Percentiles rank a stretch among this genome's conserved stretches.
These are phyloP conservation scores for Aspergillus caelatus DNA, from an alignment of 2,329 filamentous ascomycete species.

Conservation along the genomic window DNA sequence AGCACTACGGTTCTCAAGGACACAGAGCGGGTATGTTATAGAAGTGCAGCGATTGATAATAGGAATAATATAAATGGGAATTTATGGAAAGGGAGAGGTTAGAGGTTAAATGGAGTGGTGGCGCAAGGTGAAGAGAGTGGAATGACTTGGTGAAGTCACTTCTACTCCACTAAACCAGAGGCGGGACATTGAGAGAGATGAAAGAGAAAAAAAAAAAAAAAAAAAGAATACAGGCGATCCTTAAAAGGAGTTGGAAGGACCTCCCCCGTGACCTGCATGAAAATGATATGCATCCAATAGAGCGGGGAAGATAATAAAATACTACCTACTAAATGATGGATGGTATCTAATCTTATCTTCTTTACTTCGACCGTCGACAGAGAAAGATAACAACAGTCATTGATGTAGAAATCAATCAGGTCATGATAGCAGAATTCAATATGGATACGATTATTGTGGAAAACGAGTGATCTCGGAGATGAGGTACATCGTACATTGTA, in stretches of 20 bases:
- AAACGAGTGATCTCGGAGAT: neutral
- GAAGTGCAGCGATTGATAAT: neutral
- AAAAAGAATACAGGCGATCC: too few relatives aligned
- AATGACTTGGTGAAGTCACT: slow-evolving; percentile 1
- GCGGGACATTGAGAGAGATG: neutral
- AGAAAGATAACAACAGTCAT: neutral
- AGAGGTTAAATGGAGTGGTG: neutral
- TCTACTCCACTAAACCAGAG: neutral
- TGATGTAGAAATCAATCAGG: neutral
- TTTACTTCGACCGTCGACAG: neutral
- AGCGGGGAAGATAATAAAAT: slow-evolving; percentile 1
- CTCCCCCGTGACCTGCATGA: neutral
- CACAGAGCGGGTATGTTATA: neutral
- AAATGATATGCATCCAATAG: neutral
- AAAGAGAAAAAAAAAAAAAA: neutral
- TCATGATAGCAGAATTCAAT: neutral
- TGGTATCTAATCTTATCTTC: slow-evolving; percentile 2
- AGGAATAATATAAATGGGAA: neutral
- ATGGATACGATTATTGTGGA: neutral
- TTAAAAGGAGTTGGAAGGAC: neutral
- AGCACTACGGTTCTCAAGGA: neutral
- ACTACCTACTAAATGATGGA: neutral
- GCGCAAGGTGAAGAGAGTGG: neutral
- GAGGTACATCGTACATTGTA: neutral
- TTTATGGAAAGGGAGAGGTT: neutral